Evolutionary conservation across 1,139 yeast species (phyloP).

Genomic region (Blastobotrys persicus): DNA sequence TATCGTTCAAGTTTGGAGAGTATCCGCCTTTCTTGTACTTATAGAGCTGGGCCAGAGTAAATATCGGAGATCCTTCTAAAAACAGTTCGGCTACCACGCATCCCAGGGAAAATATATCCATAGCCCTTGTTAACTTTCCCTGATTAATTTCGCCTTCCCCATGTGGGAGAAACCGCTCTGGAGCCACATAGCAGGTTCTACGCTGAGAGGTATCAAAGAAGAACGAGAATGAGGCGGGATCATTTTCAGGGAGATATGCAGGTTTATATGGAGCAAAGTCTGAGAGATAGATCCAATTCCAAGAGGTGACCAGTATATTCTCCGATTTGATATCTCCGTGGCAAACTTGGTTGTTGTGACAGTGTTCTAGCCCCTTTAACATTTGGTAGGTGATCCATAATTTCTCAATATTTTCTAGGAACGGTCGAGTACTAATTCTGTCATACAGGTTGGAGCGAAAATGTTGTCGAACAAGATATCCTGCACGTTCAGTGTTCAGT

Average conservation of each 20-base stretch:
- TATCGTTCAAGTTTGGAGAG: conserved; percentile 56
- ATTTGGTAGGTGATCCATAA: conserved; percentile 82
- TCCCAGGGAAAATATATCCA: conserved; percentile 90
- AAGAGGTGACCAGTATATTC: conserved; percentile 79
- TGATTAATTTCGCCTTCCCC: conserved; percentile 32
- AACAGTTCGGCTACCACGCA: conserved; percentile 91
- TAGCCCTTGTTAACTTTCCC: conserved; percentile 53
- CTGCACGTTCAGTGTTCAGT: conserved; percentile 89
- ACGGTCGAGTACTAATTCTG: conserved; percentile 80
- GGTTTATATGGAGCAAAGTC: conserved; percentile 92
- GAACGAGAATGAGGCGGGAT: conserved; percentile 91
- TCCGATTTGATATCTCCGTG: conserved; percentile 95
- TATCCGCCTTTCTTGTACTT: conserved; percentile 72
- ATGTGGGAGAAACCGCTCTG: conserved; percentile 69
- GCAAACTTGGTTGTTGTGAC: conserved; percentile 60
- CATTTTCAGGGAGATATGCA: conserved; percentile 80
- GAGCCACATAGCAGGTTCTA: conserved; percentile 87
- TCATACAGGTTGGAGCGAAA: conserved; percentile 79
- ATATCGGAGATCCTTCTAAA: conserved; percentile 80
- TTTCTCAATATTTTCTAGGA: conserved; percentile 76
- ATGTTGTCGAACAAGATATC: conserved; percentile 81
- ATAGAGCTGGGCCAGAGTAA: conserved; percentile 82
- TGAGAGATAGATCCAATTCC: conserved; percentile 81
- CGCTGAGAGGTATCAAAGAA: conserved; percentile 89
- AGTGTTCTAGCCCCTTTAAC: conserved; percentile 54